Evolutionary conservation across 805 yeast species (phyloP).

Genomic region (Sungouiozyma ichnusensis): DNA sequence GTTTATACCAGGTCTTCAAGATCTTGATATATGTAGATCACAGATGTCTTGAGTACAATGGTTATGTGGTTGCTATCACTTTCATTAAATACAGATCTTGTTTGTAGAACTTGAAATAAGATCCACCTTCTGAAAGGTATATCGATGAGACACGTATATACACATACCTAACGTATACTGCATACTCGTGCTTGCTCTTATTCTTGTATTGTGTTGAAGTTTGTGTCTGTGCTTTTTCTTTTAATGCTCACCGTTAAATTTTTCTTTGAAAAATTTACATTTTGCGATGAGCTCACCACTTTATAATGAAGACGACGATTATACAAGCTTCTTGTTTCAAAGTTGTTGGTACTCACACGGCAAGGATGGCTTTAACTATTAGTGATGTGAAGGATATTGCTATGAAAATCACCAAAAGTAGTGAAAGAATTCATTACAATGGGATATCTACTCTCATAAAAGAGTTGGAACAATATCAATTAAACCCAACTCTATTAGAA

Average conservation of each 20-base stretch:
- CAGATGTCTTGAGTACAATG: no score
- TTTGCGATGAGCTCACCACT: not conserved
- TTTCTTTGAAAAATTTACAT: slow-evolving; percentile 1
- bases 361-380: no score
- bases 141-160: no score
- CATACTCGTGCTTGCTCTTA: no score
- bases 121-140: no score
- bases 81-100: not conserved
- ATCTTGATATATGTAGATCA: no score
- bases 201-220: no score
- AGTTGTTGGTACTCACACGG: no score
- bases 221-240: not conserved
- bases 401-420: slow-evolving; percentile 18
- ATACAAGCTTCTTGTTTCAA: no score
- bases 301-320: not conserved
- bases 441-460: slow-evolving; percentile 23
- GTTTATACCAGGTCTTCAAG: no score
- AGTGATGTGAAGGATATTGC: slow-evolving; percentile 23
- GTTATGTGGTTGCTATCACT: not conserved
- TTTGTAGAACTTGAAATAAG: not conserved
- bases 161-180: no score
- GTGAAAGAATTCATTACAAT: slow-evolving; percentile 26
- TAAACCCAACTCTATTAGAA: slow-evolving; percentile 1
- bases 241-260: slow-evolving; percentile 1
- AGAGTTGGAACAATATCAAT: slow-evolving; percentile 8